These are phyloP conservation scores for Colletotrichum lupini DNA, from an alignment of 2,329 filamentous ascomycete species.

Conservation along the genomic window DNA sequence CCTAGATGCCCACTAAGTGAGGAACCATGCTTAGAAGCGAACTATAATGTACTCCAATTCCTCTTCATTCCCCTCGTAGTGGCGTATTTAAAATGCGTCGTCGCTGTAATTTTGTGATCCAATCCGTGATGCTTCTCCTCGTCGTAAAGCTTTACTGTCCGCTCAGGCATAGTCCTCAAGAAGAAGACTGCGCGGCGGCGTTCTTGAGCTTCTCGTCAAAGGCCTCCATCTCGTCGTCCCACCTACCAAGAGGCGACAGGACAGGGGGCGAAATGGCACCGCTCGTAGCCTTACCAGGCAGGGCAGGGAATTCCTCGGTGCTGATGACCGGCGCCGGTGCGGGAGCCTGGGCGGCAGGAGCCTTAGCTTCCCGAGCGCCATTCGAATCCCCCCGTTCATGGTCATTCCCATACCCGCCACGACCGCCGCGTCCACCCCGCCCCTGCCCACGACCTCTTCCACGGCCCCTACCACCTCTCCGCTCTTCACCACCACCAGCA, in stretches of 20 bases:
- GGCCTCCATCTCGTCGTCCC: slow-evolving; percentile 70
- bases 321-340: slow-evolving; percentile 45
- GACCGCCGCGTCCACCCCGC: slow-evolving; percentile 45
- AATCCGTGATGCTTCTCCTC: not conserved
- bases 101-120: slow-evolving; percentile 9
- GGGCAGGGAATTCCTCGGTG: slow-evolving; percentile 53
- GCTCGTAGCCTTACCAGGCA: slow-evolving; percentile 41
- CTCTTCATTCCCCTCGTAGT: not conserved
- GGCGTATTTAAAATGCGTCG: not conserved
- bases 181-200: slow-evolving; percentile 17
- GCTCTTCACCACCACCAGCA: slow-evolving; percentile 16
- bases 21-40: slow-evolving; percentile 9
- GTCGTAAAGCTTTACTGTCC: not conserved
- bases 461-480: slow-evolving; percentile 38
- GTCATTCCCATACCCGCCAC: slow-evolving; percentile 44
- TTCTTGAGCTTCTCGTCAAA: slow-evolving; percentile 48
- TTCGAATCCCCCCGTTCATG: slow-evolving; percentile 44
- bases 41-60: not conserved
- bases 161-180: not conserved
- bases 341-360: slow-evolving; percentile 40
- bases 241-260: slow-evolving; percentile 54
- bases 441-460: slow-evolving; percentile 38
- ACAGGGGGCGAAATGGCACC: slow-evolving; percentile 41
- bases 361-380: slow-evolving; percentile 14
- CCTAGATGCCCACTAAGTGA: not conserved